Percentiles rank a stretch among this genome's conserved stretches.
Conservation (phyloP, 257 asterid genomes). For the Penstemon barbatus region DNA sequence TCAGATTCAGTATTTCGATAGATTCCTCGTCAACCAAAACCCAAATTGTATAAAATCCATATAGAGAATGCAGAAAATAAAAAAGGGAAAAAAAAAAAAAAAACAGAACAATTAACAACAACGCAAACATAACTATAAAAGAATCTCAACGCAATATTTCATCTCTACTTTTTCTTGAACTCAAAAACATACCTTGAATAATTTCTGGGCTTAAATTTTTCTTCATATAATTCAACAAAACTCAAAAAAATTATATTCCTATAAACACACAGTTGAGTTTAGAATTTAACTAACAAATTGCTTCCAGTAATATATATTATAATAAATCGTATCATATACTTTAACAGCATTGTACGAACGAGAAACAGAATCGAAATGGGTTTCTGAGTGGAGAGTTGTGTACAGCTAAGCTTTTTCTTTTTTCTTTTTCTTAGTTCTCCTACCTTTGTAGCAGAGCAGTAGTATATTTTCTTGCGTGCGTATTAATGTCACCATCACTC, state of each 20-base stretch:
- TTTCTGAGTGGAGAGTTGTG: too few species aligned
- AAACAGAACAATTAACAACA: neutral
- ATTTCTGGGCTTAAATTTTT: slow-evolving; percentile 11
- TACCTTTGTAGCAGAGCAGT: too few species aligned
- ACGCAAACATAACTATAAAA: slow-evolving; percentile 8
- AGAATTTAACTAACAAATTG: too few species aligned
- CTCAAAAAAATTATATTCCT: neutral
- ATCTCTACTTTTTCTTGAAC: slow-evolving; percentile 11
- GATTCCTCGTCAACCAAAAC: neutral
- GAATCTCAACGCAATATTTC: slow-evolving; percentile 15
- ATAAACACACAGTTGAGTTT: too few species aligned
- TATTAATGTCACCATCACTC: too few species aligned
- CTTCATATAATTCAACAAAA: neutral
- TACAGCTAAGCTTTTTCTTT: too few species aligned
- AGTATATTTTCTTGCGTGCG: too few species aligned
- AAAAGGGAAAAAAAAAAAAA: neutral
- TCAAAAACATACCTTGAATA: slow-evolving; percentile 24
- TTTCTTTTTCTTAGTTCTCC: too few species aligned
- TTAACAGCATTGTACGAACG: too few species aligned
- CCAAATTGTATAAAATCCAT: neutral
- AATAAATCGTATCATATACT: too few species aligned
- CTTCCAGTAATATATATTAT: too few species aligned
- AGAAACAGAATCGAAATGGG: too few species aligned
- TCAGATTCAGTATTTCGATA: neutral
- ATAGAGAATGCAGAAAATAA: neutral